A percentile compares a stretch with the other conserved stretches of the same genome.
Conservation (phyloP, 306 rosid genomes). For the Trichosanthes cucumerina region DNA sequence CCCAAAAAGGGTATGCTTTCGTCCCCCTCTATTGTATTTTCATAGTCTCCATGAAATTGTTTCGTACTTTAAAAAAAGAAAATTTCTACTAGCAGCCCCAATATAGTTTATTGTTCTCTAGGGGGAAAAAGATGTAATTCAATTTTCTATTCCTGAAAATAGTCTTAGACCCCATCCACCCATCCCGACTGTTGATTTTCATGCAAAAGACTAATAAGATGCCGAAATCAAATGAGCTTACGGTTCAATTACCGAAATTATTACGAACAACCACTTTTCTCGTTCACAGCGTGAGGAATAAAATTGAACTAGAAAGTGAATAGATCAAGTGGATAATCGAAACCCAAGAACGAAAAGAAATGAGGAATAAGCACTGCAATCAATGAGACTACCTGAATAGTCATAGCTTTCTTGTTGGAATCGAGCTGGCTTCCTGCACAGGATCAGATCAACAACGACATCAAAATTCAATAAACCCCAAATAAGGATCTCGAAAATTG, state of each 20-base stretch:
- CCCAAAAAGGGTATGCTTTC: neutral
- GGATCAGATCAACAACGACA: neutral
- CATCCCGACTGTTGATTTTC: neutral
- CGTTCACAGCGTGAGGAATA: neutral
- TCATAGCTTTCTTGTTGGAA: conserved; percentile 69
- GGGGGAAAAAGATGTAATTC: neutral
- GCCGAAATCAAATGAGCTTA: neutral
- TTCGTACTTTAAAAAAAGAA: neutral
- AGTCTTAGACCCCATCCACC: neutral
- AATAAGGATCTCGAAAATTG: neutral
- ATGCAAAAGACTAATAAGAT: neutral
- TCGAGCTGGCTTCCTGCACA: conserved; percentile 66
- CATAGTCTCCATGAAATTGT: neutral
- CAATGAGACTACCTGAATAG: conserved; percentile 44
- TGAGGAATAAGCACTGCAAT: neutral
- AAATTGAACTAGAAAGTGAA: neutral
- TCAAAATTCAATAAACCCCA: neutral
- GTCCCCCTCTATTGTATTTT: neutral
- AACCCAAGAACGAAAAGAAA: neutral
- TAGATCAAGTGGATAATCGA: neutral
- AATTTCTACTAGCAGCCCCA: neutral
- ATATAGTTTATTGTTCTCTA: neutral
- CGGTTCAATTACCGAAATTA: neutral
- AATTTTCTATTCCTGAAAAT: neutral
- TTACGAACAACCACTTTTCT: neutral